Base-by-base conservation (phyloP, 345 rosid genomes). In the Heritiera fomes region DNA sequence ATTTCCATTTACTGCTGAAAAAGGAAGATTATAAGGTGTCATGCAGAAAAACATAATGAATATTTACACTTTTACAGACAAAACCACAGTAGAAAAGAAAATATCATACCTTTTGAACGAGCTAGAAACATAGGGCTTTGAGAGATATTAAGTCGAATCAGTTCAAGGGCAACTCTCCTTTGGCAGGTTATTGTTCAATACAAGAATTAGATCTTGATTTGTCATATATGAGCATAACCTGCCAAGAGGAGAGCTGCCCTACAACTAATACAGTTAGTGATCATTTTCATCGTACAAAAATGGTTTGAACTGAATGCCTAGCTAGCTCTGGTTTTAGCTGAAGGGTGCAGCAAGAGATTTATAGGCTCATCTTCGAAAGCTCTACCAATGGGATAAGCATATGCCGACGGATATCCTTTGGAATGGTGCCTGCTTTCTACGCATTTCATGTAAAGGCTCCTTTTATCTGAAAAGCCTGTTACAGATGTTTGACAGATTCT, bases 91-190 rank as follows among this genome's bases (percentile, higher is more conserved):
- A 20, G n/a, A 68, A 45, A n/a, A 7, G 61, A 71, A 32, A 71
- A 32, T 13, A 17, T 15, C 75, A 52, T 72, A 72, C 75, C 75
- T 9, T 53, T 72, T 32, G 20, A 52, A 2, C 53, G 47, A 50
- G 62, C 47, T 9, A 18, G 15, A 14, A 32, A 53, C 75, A 17
- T 34, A 8, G 62, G 28, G 52, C 50, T n/a, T 45, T n/a, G 34
- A 53, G 56, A 20, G 20, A 58, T 7, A 3, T 0, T 82, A 89
- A 91, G 90, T 85, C 68, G 88, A 87, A 86, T 78, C 79, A 88
- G 97, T 89, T 75, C 49, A 64, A 88, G 98, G 94, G 97, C 97
- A 93, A 93, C 98, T 91, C 98, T 93, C 93, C 98, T 91, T 93
- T 91, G 97, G 98, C 95, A 47, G 84, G 79, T 81, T 81, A 79